Evolutionary conservation across 2,329 filamentous ascomycete genomes (phyloP).

Genomic region (Pseudocercospora fuligena): DNA sequence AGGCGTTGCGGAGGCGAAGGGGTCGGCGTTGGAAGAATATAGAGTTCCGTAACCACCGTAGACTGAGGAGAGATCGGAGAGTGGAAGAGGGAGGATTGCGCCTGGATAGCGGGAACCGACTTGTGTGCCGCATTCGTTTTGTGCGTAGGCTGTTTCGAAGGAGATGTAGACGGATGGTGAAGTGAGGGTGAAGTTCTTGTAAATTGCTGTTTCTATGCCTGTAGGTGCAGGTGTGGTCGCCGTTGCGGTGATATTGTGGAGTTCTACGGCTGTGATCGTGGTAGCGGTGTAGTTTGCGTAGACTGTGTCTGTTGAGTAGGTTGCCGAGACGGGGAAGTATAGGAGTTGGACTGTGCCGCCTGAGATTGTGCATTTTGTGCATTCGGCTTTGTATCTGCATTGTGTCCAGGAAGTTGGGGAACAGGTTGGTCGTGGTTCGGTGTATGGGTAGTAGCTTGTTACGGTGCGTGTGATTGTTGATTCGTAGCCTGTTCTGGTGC

Average conservation of each 20-base stretch:
- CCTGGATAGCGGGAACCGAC: conserved; percentile 28
- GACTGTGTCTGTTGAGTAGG: background rate
- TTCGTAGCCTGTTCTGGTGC: background rate
- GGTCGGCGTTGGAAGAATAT: conserved; percentile 15
- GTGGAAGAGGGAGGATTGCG: conserved; percentile 24
- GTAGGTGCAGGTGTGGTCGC: background rate
- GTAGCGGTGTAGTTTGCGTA: background rate
- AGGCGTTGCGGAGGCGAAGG: conserved; percentile 5
- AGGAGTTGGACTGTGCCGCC: conserved; percentile 29
- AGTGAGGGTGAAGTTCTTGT: conserved; percentile 27
- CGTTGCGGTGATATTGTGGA: conserved; percentile 4
- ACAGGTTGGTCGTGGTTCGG: conserved; percentile 4
- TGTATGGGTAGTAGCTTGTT: background rate
- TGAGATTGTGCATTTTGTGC: conserved; percentile 24
- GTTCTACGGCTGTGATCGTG: background rate
- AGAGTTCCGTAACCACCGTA: conserved; percentile 6
- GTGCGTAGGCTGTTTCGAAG: conserved; percentile 30
- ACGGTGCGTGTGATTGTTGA: background rate
- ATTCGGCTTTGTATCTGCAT: conserved; percentile 13
- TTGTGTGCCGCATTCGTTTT: conserved; percentile 22
- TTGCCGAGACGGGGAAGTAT: conserved; percentile 21
- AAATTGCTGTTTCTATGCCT: conserved; percentile 20
- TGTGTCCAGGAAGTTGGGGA: conserved; percentile 6
- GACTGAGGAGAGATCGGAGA: conserved; percentile 20
- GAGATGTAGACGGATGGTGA: conserved; percentile 31